Evolutionary conservation across 78 protist genomes (phyloP), one percentile per base, ranked within the genome.

Genomic region (Guillardia theta): DNA sequence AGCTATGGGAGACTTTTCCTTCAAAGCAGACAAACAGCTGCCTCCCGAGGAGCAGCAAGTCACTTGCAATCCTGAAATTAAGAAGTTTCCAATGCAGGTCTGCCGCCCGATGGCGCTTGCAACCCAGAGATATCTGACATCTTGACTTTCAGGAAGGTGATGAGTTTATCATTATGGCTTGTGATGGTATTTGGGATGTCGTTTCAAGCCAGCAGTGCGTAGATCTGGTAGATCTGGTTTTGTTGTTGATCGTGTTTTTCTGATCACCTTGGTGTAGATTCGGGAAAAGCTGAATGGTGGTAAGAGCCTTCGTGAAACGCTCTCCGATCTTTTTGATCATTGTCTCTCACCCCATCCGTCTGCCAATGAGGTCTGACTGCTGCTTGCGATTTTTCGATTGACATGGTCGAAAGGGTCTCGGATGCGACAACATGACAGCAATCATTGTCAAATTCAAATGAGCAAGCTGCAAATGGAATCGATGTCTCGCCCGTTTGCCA

Each of bases 381-480:
- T 15, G 24, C 70, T 3, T 6, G 70, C 70, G 43, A 64, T 3
- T 76, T 76, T 12, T 12, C 47, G 36, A 37, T 3, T 37, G 3
- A 37, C 24, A 24, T 37, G 15, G 87, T 12, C 15, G 47, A 1
- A 33, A 80, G 90, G 90, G 90, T 8, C 10, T 80, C 58, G 90
- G 90, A 9, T 80, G 90, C 90, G 90, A 80, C 48, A 80, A 80
- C 48, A 80, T 80, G 90, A 80, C 90, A 37, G 90, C 90, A 12
- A 44, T 80, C 27, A 80, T 80, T n/a, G 90, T 80, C 43, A 44
- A 44, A 48, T 80, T 80, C 50, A 80, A 80, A 70, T 18, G 18
- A n/a, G n/a, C n/a, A n/a, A n/a, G n/a, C n/a, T n/a, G n/a, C n/a
- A n/a, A n/a, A n/a, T n/a, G n/a, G n/a, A n/a, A n/a, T n/a, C n/a